Evolutionary conservation across 495 filamentous ascomycete genomes (phyloP).

Genomic region (Hypoxylon subgilvum): DNA sequence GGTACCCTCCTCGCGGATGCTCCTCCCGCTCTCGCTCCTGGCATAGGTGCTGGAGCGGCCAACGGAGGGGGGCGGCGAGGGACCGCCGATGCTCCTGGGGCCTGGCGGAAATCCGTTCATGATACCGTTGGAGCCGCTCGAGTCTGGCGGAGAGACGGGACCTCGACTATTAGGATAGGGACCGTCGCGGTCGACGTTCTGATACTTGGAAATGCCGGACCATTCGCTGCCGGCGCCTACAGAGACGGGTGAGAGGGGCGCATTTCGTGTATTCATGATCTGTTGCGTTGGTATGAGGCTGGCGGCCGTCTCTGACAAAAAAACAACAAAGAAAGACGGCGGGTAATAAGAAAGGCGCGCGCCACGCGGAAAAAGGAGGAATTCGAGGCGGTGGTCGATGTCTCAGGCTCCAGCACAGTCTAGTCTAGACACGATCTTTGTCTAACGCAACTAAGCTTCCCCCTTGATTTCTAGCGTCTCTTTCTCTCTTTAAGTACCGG

Average conservation of each 20-base stretch:
- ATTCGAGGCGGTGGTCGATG: conserved; percentile 30
- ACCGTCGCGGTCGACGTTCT: conserved; percentile 59
- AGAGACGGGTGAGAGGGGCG: conserved; percentile 83
- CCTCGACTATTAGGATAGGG: conserved; percentile 63
- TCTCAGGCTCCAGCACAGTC: conserved; percentile 25
- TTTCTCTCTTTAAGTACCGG: background rate
- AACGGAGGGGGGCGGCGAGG: conserved; percentile 86
- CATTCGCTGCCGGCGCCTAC: conserved; percentile 82
- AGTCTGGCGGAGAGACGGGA: conserved; percentile 73
- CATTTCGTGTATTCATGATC: conserved; percentile 59
- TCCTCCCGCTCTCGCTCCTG: conserved; percentile 65
- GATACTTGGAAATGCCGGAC: conserved; percentile 79
- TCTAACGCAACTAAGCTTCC: conserved; percentile 20
- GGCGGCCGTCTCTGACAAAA: conserved; percentile 15
- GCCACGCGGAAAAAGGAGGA: conserved; percentile 35
- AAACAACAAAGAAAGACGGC: conserved; percentile 20
- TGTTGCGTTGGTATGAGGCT: conserved; percentile 28
- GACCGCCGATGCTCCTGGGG: conserved; percentile 61
- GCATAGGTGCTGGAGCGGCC: conserved; percentile 75
- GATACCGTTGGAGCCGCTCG: conserved; percentile 64
- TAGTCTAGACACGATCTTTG: conserved; percentile 13
- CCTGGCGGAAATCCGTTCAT: conserved; percentile 64
- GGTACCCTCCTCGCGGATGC: conserved; percentile 55
- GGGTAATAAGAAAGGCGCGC: conserved; percentile 35
- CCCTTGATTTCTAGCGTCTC: conserved; percentile 13